Evolutionary conservation across 2,329 filamentous ascomycete genomes (phyloP).

Genomic region (Xylaria sp.): DNA sequence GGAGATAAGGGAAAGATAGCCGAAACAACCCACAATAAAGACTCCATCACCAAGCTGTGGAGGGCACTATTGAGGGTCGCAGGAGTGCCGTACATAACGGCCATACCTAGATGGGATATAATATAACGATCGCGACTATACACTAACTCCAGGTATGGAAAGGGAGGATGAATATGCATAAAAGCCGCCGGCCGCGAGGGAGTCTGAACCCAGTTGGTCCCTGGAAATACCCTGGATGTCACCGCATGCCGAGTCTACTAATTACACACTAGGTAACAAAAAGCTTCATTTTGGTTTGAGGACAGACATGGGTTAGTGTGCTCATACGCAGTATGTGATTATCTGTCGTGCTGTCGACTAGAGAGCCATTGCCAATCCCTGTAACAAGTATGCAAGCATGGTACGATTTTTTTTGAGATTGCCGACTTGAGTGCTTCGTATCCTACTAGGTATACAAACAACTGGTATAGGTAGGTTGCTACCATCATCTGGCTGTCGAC

Average conservation of each 20-base stretch:
- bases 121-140: no score
- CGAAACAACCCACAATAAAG: conserved; percentile 9
- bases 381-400: conserved; percentile 12
- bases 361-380: neutral
- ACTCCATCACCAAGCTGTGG: neutral
- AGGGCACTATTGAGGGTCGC: neutral
- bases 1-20: conserved; percentile 13
- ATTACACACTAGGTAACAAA: neutral
- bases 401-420: neutral
- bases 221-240: conserved; percentile 10
- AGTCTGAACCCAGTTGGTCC: conserved; percentile 4
- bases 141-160: no score
- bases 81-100: conserved; percentile 3
- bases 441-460: no score
- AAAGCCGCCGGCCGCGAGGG: conserved; percentile 2
- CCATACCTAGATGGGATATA: neutral
- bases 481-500: neutral
- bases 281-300: neutral
- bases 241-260: conserved; percentile 1
- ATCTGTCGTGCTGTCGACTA: neutral
- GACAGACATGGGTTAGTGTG: neutral
- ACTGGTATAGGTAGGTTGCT: no score
- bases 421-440: no score
- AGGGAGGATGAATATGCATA: neutral
- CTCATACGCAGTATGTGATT: no score